Base-by-base conservation (phyloP, 2,329 filamentous ascomycete genomes). In the Colletotrichum destructivum region DNA sequence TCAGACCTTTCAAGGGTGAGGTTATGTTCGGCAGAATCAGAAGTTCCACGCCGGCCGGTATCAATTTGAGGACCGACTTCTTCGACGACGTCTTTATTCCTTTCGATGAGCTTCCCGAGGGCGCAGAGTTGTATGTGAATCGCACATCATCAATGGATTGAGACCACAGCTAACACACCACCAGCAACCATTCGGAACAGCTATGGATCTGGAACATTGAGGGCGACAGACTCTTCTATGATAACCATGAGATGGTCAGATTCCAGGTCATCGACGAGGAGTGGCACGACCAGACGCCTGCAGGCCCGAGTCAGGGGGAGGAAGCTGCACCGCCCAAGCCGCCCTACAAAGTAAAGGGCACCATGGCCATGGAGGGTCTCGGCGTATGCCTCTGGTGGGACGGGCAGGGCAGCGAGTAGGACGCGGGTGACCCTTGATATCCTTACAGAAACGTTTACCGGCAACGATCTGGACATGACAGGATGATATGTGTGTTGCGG, bases 1-100 rank as follows among this genome's bases (percentile, higher is more conserved):
- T 98, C 81, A 91, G 96, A 31, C 96, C 96, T 0, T 98, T 98
- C 85, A 97, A 97, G 79, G 94, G 94, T 59, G 96, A 99, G 81
- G 94, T 98, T 71, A 88, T 99, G 77, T 87, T 94, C 55, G 96
- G 94, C 18, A 92, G 91, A 75, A 98, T 99, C 81, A 92, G 92
- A 74, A 91, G 90, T 75, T 91, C 92, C 46, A 92, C 89, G 1
- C 87, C 91, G 9, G 85, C 91, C 2, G 95, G 93, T 47, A 94
- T 97, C 77, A 90, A 91, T 77, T 87, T 98, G 71, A 91, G 91
- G 60, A 92, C 95, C 4, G 94, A 98, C 74, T 99, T 99, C 81
- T 99, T 98, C 76, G 93, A 96, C 76, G 95, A 98, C 74, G 94
- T 99, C 42, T 92, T 94, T 71, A 90, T 98, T 74, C 94, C 89